Percentiles rank a stretch among this genome's conserved stretches.
Conservation (phyloP, 768 basidiomycete genomes). For the Lactarius pseudohatsudake region DNA sequence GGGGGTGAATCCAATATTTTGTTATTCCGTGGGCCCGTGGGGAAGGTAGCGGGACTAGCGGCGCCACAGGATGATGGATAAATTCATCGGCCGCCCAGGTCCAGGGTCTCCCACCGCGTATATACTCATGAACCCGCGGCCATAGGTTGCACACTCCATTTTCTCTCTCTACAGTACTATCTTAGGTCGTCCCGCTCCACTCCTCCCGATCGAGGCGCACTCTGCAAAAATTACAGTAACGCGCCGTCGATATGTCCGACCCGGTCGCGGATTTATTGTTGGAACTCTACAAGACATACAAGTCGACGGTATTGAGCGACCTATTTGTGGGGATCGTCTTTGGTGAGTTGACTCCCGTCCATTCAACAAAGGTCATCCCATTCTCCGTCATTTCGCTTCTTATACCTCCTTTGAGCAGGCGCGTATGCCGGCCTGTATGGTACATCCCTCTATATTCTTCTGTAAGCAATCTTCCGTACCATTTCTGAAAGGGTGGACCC, state of each 20-base stretch:
- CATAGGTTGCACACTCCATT: background rate
- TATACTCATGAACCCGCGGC: background rate
- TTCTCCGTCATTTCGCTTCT: background rate
- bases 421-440: slow-evolving; percentile 14
- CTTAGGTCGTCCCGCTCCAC: background rate
- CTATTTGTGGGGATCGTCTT: slow-evolving; percentile 21
- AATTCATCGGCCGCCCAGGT: background rate
- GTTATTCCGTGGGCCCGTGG: background rate
- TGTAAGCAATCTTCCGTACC: slow-evolving; percentile 9
- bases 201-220: background rate
- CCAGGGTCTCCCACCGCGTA: background rate
- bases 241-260: slow-evolving; percentile 14
- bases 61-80: background rate
- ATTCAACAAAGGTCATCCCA: background rate
- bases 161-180: background rate
- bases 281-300: slow-evolving; percentile 9
- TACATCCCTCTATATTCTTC: slow-evolving; percentile 22
- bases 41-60: background rate
- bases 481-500: background rate
- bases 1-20: no score
- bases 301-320: slow-evolving; percentile 12
- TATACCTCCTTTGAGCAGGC: slow-evolving; percentile 8
- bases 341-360: slow-evolving; percentile 1
- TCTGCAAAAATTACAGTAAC: background rate
- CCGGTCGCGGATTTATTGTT: background rate